Evolutionary conservation across 2,329 filamentous ascomycete genomes (phyloP).

Genomic region (Daldinia eschscholtzii): DNA sequence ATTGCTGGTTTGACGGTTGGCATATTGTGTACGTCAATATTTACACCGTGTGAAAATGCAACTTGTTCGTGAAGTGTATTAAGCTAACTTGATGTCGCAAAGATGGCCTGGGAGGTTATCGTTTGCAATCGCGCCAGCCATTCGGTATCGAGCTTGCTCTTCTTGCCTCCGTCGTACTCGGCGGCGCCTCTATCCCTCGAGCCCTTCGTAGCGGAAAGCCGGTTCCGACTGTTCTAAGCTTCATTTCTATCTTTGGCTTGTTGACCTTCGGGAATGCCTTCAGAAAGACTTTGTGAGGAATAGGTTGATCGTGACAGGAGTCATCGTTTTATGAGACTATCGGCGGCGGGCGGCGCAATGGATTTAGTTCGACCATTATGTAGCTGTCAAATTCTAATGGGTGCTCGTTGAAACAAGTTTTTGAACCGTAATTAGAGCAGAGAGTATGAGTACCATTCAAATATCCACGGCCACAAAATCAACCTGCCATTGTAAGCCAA

Average conservation of each 20-base stretch:
- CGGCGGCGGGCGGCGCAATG: constrained; percentile 37
- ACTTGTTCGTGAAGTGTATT: constrained; percentile 11
- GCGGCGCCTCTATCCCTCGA: constrained; percentile 85
- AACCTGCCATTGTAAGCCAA: constrained; percentile 13
- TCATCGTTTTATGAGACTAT: constrained; percentile 1
- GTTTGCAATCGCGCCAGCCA: constrained; percentile 78
- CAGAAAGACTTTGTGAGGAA: constrained; percentile 56
- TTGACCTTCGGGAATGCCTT: constrained; percentile 82
- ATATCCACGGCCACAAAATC: background rate
- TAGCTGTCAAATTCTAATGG: constrained; percentile 9
- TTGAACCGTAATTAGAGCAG: constrained; percentile 15
- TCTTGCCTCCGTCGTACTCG: constrained; percentile 86
- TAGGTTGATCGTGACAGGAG: constrained; percentile 6
- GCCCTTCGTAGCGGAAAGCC: constrained; percentile 88
- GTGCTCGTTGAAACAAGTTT: background rate
- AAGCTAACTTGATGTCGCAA: constrained; percentile 23
- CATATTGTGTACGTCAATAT: constrained; percentile 61
- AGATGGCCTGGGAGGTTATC: constrained; percentile 84
- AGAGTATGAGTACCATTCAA: constrained; percentile 20
- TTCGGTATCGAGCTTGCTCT: constrained; percentile 93
- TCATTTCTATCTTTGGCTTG: constrained; percentile 83
- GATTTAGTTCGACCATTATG: constrained; percentile 13
- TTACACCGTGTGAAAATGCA: background rate
- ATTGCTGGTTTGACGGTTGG: constrained; percentile 88
- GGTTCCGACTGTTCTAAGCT: constrained; percentile 82